These are phyloP conservation scores for Chalara sp. DNA, from an alignment of 2,329 filamentous ascomycete genomes.

Conservation along the genomic window DNA sequence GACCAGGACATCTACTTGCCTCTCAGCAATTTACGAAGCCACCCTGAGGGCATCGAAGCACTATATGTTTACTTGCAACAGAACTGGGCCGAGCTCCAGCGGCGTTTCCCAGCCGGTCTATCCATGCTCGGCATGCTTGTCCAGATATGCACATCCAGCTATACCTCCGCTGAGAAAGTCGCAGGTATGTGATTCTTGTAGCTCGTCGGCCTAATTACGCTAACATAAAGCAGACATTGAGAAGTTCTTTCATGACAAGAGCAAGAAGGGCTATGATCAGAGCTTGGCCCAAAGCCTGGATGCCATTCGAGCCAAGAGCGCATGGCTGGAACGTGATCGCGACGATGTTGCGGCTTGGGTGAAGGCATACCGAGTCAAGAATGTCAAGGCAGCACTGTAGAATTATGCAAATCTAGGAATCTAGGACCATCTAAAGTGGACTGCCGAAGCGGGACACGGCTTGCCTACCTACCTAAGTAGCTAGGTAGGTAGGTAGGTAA, in stretches of 20 bases:
- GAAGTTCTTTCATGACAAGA: constrained; percentile 74
- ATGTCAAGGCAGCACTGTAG: neutral
- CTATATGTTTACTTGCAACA: constrained; percentile 78
- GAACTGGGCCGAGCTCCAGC: constrained; percentile 80
- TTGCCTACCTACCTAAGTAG: no score
- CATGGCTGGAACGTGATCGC: constrained; percentile 52
- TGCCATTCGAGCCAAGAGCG: constrained; percentile 74
- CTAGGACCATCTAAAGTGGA: constrained; percentile 20
- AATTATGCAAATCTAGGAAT: constrained; percentile 22
- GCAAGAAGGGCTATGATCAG: constrained; percentile 82
- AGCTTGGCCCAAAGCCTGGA: constrained; percentile 86
- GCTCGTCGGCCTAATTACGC: neutral
- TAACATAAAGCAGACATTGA: constrained; percentile 52
- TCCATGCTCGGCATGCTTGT: constrained; percentile 83
- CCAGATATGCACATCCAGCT: constrained; percentile 72
- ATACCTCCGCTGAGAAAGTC: constrained; percentile 71
- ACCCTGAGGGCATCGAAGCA: constrained; percentile 70
- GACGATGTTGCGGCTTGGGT: neutral
- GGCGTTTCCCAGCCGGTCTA: constrained; percentile 78
- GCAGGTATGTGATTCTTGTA: constrained; percentile 42
- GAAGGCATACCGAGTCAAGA: neutral
- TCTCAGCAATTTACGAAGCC: constrained; percentile 68
- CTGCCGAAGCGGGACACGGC: no score
- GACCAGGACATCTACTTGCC: constrained; percentile 93
- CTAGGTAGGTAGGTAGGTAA: no score